phyloP scores from a whole-genome alignment of 169 alveolate genomes.

The Eimeria necatrix region DNA sequence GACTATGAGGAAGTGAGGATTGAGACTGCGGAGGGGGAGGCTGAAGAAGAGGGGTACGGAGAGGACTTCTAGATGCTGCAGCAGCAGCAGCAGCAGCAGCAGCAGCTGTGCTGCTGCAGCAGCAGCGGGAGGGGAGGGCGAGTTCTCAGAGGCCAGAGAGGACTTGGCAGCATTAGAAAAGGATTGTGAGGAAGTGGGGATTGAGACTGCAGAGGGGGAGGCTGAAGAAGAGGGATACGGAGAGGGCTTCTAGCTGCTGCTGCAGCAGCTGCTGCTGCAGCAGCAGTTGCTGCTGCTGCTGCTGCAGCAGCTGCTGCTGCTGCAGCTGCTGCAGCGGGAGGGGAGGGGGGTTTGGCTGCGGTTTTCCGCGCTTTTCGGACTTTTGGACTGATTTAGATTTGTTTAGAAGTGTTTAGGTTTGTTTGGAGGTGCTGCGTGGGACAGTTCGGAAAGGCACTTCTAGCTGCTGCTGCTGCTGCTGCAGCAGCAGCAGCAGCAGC shows the following conservation, averaged over 20 bases:
- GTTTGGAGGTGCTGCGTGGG: too few relatives aligned
- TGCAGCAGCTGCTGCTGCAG: too few relatives aligned
- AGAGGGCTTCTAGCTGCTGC: slow-evolving; percentile 85
- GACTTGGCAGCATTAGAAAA: slow-evolving; percentile 99
- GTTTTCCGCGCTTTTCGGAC: too few relatives aligned
- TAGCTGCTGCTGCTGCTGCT: too few relatives aligned
- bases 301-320: too few relatives aligned
- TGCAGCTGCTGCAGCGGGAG: not conserved
- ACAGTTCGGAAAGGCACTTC: too few relatives aligned
- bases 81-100: too few relatives aligned
- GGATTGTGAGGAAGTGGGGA: slow-evolving; percentile 98
- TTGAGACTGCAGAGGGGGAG: slow-evolving; percentile 96
- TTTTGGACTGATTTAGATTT: too few relatives aligned
- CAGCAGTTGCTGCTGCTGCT: too few relatives aligned
- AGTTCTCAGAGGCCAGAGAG: slow-evolving; percentile 99
- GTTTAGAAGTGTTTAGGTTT: too few relatives aligned
- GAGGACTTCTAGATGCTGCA: slow-evolving; percentile 82
- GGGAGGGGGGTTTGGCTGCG: not conserved
- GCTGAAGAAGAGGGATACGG: slow-evolving; percentile 93
- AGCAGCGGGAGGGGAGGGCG: slow-evolving; percentile 76
- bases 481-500: too few relatives aligned
- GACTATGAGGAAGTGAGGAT: slow-evolving; percentile 98
- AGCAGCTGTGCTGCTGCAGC: not conserved
- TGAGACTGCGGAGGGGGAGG: slow-evolving; percentile 96
- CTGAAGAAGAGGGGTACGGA: slow-evolving; percentile 92